Evolutionary conservation across 257 asterid species (phyloP), one percentile per base, ranked within the genome.

Genomic region (Verbascum thapsus): DNA sequence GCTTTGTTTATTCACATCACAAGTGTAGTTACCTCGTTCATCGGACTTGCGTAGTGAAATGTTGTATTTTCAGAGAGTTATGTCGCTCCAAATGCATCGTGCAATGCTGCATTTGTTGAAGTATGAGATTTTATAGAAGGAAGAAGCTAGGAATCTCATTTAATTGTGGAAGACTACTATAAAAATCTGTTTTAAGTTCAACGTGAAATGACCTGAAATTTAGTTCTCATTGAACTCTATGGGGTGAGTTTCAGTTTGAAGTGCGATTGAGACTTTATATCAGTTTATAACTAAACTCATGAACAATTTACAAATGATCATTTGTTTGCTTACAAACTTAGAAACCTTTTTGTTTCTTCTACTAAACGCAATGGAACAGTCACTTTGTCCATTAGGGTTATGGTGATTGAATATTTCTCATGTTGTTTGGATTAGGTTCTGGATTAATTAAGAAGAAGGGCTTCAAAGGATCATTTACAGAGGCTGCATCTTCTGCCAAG

Each of bases 401-500:
- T 48, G 11, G 19, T 16, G 3, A 15, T 15, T 44, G 42, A 20
- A 39, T 3, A n/a, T 56, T n/a, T 48, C 18, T 53, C 53, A 11
- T 56, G 61, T 38, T 17, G 0, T 20, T 8, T 73, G n/a, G 60
- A 23, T 55, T 68, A 87, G 97, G 95, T 15, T 79, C 95, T 48
- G 97, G 97, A 63, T 66, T 85, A 64, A 38, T 90, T 53, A 81
- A 80, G 80, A 87, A 80, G 78, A 83, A 85, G 69, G 97, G 96
- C 16, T 68, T 87, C 5, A 85, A 81, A 65, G 97, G 92, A 64
- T 90, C 97, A 26, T 74, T 90, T 58, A 77, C 76, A 13, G 95
- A 85, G 64, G 95, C 88, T 39, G 90, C 85, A 73, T 72, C 97
- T 69, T 87, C 96, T 50, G 96, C 97, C 64, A 90, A 85, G 96